Evolutionary conservation across 371 early-diverging fungal genomes (phyloP), one percentile per base, ranked within the genome.

Genomic region (Circinella umbellata): DNA sequence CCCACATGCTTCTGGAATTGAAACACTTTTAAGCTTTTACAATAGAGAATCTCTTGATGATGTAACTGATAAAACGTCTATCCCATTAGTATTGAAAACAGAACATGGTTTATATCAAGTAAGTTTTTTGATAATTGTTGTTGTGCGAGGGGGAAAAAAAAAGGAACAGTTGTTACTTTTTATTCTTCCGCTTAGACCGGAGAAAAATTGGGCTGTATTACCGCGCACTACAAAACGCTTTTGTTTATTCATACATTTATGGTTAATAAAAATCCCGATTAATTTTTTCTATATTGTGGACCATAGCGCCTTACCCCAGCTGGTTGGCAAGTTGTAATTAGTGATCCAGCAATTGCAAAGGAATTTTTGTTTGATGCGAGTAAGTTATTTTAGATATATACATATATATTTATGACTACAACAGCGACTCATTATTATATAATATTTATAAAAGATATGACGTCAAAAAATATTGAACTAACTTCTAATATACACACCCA

Each of bases 261-360:
- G 42, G 42, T 42, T 42, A 42, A 42, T 3, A 27, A 27, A 27
- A 27, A 27, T 27, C 27, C 27, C 27, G 27, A 27, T 27, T 27
- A 27, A 27, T 27, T 27, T 27, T 27, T 27, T 27, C 2, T 27
- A 1, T 27, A 27, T 27, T 27, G 27, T 27, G 9, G 11, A 3
- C 3, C 9, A 37, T 53, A 66, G 65, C 36, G 67, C 14, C 36
- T 55, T n/a, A 46, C 51, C 42, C 47, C 20, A 18, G 37, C 64
- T 42, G 75, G 73, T 2, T 78, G 78, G 78, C 48, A 42, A 6
- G 62, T 78, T 34, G 47, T 66, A 36, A 47, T 78, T 27, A 37
- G 70, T 6, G 65, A 69, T 35, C 78, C 78, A 13, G 73, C 68
- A 10, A 68, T 65, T 34, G 64, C 64, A 18, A 73, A 73, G 66